Evolutionary conservation across 768 basidiomycete species (phyloP).

Genomic region (Nidularia sp.): DNA sequence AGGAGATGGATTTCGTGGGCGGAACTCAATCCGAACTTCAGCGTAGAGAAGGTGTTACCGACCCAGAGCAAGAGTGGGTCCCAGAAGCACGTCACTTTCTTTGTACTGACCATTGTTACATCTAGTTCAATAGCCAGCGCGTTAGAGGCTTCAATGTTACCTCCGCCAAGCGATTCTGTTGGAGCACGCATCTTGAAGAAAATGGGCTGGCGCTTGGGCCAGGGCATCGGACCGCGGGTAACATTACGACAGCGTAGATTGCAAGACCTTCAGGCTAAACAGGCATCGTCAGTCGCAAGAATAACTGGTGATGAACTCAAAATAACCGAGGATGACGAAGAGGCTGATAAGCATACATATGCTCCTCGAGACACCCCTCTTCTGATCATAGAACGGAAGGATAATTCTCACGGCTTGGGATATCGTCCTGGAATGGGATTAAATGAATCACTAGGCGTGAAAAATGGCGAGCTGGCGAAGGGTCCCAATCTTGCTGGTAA

Average conservation of each 20-base stretch:
- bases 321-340: conserved; percentile 63
- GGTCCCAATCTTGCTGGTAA: conserved; percentile 61
- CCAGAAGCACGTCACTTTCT: too few species aligned
- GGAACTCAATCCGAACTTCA: conserved; percentile 45
- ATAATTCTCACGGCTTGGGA: conserved; percentile 79
- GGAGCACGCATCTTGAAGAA: conserved; percentile 87
- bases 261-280: conserved; percentile 56
- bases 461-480: conserved; percentile 14
- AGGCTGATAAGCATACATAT: conserved; percentile 83
- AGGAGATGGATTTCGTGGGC: conserved; percentile 69
- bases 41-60: conserved; percentile 27
- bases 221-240: conserved; percentile 90
- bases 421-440: conserved; percentile 65
- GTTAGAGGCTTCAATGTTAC: conserved; percentile 64
- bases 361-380: conserved; percentile 78
- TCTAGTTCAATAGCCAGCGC: conserved; percentile 58
- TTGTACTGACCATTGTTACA: neutral
- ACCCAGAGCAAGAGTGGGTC: conserved; percentile 54
- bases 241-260: conserved; percentile 69
- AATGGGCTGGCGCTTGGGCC: conserved; percentile 93
- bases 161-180: conserved; percentile 72
- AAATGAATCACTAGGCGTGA: conserved; percentile 50
- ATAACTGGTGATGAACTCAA: conserved; percentile 24
- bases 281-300: conserved; percentile 23
- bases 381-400: conserved; percentile 61